Evolutionary conservation across 2,329 filamentous ascomycete genomes (phyloP).

Genomic region (Fusarium subglutinans): DNA sequence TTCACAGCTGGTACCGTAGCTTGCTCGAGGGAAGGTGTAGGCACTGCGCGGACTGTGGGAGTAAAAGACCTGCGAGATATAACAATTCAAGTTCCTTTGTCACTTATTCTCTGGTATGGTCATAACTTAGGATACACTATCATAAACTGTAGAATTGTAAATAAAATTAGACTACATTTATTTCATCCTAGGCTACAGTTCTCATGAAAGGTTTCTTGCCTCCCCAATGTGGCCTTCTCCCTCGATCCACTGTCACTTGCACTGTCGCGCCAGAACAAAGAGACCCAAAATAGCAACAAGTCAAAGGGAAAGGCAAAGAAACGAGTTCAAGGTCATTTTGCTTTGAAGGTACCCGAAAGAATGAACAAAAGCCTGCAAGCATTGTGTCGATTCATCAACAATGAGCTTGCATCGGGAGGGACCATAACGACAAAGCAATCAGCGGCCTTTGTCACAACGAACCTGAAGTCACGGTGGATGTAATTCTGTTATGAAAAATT

Average conservation of each 20-base stretch:
- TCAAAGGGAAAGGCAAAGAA: no score
- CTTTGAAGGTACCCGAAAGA: no score
- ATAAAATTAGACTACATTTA: not conserved
- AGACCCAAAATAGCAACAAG: not conserved
- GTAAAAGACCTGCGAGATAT: no score
- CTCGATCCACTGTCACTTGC: not conserved
- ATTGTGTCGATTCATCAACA: no score
- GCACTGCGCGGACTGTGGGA: not conserved
- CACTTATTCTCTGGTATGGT: rapidly evolving
- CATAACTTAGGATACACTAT: not conserved
- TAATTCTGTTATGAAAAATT: no score
- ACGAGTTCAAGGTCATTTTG: rapidly evolving
- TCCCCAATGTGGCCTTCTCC: rapidly evolving
- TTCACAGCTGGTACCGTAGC: not conserved
- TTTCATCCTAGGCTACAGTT: not conserved
- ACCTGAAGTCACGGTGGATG: rapidly evolving
- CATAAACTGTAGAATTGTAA: rapidly evolving
- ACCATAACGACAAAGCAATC: no score
- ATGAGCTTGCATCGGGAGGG: no score
- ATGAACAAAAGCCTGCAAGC: no score
- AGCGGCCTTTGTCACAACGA: no score
- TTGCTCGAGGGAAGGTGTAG: not conserved
- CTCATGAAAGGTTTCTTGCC: not conserved
- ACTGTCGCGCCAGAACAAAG: not conserved
- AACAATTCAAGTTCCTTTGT: not conserved